phyloP scores from a whole-genome alignment of 306 rosid species.

The Inga laurina region DNA sequence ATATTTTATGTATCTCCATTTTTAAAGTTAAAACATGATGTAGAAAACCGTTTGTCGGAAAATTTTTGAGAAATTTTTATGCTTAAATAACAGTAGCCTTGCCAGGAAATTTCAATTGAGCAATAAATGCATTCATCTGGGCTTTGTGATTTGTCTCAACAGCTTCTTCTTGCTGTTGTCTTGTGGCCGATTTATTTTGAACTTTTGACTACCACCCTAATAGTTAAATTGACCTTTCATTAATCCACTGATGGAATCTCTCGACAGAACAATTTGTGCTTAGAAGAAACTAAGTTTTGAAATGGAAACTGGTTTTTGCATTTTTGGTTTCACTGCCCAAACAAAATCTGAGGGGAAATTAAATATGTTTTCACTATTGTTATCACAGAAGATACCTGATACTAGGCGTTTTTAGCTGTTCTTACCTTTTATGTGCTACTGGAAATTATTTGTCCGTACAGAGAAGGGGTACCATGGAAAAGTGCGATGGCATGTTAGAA shows the following conservation, averaged over 20 bases:
- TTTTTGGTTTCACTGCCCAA: not conserved
- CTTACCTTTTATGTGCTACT: slow-evolving; percentile 6
- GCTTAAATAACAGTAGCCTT: not conserved
- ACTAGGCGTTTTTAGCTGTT: not conserved
- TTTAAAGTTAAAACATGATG: not conserved
- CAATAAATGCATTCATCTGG: not conserved
- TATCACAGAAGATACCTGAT: not conserved
- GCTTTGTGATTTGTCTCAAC: not conserved
- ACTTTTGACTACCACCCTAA: not conserved
- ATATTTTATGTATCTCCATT: not conserved
- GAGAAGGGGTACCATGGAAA: slow-evolving; percentile 5
- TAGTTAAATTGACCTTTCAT: not conserved
- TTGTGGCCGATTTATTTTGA: not conserved
- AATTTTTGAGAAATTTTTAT: not conserved
- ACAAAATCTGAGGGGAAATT: not conserved
- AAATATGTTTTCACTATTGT: not conserved
- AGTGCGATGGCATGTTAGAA: slow-evolving; percentile 1
- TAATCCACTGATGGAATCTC: not conserved
- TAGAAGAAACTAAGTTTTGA: not conserved
- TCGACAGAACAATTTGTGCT: not conserved
- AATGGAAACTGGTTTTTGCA: not conserved
- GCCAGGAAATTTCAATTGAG: not conserved
- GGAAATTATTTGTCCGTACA: slow-evolving; percentile 9
- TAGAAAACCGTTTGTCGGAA: not conserved
- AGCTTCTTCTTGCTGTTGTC: not conserved